phyloP scores from a whole-genome alignment of 345 rosid species.

The Linum usitatissimum region DNA sequence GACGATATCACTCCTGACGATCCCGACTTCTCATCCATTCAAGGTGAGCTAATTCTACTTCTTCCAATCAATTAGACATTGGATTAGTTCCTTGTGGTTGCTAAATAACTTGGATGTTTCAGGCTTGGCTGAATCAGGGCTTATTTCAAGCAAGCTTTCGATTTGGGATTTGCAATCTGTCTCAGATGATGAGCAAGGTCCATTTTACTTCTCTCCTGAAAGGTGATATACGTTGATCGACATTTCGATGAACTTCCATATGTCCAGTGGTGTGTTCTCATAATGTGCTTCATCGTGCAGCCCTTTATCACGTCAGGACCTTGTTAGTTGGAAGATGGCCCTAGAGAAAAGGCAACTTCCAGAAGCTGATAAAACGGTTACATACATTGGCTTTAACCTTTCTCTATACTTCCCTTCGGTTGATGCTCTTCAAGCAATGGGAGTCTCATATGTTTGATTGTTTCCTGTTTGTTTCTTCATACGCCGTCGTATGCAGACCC shows the following conservation, averaged over 20 bases:
- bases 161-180: conserved; percentile 41
- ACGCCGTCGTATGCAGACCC: conserved; percentile 42
- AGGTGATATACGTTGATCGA: conserved; percentile 29
- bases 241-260: not conserved
- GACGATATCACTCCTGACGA: conserved; percentile 77
- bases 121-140: conserved; percentile 99
- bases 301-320: conserved; percentile 86
- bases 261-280: not conserved
- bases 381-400: not conserved
- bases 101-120: conserved; percentile 24
- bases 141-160: conserved; percentile 87
- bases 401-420: conserved; percentile 1
- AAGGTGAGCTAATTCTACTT: conserved; percentile 43
- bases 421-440: not conserved
- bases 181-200: conserved; percentile 28
- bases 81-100: conserved; percentile 8
- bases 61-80: not conserved
- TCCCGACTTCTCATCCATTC: conserved; percentile 87
- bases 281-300: conserved; percentile 25
- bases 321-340: conserved; percentile 95
- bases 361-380: conserved; percentile 72
- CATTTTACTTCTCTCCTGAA: conserved; percentile 57
- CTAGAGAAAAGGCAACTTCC: conserved; percentile 74
- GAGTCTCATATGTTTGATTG: not conserved
- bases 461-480: conserved; percentile 6